Percentiles rank a stretch among this genome's conserved stretches.
phyloP scores from a whole-genome alignment of 129 eudicot genomes.

The Pittosporum tobira region DNA sequence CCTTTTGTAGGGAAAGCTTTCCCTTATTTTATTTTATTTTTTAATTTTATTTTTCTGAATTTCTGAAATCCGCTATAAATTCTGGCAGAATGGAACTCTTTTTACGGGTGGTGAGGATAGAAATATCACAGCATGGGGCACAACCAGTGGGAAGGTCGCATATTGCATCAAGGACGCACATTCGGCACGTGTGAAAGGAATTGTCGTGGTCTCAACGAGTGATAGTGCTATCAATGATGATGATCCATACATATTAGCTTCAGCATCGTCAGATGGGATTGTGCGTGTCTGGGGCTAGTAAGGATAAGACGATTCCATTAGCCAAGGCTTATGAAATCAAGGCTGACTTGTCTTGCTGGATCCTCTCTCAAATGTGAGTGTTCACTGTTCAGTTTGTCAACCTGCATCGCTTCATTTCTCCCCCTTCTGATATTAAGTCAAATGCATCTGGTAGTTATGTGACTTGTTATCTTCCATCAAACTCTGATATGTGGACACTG shows the following conservation, averaged over 20 bases:
- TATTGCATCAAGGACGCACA: slow-evolving; percentile 82
- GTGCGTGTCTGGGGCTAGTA: slow-evolving; percentile 77
- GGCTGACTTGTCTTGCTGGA: slow-evolving; percentile 98
- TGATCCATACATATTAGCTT: slow-evolving; percentile 68
- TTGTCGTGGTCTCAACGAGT: slow-evolving; percentile 59
- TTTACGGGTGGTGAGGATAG: slow-evolving; percentile 93
- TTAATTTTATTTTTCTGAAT: too few relatives aligned
- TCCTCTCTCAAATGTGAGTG: slow-evolving; percentile 73
- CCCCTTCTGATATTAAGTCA: not conserved
- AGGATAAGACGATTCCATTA: slow-evolving; percentile 56
- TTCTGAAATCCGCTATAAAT: too few relatives aligned
- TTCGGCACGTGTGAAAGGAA: slow-evolving; percentile 80
- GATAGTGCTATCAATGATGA: slow-evolving; percentile 40
- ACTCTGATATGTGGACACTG: not conserved
- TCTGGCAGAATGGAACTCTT: slow-evolving; percentile 62
- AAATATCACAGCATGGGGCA: slow-evolving; percentile 87
- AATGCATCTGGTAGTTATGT: not conserved
- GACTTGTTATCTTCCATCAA: not conserved
- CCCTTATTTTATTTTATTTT: too few relatives aligned
- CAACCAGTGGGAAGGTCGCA: slow-evolving; percentile 67
- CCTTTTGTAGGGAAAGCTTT: too few relatives aligned
- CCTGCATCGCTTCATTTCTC: not conserved
- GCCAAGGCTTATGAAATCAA: slow-evolving; percentile 82
- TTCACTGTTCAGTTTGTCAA: slow-evolving; percentile 14
- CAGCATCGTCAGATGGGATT: slow-evolving; percentile 95